These are phyloP conservation scores for Juglanconis oblonga DNA, from an alignment of 2,329 filamentous ascomycete species.

Conservation along the genomic window DNA sequence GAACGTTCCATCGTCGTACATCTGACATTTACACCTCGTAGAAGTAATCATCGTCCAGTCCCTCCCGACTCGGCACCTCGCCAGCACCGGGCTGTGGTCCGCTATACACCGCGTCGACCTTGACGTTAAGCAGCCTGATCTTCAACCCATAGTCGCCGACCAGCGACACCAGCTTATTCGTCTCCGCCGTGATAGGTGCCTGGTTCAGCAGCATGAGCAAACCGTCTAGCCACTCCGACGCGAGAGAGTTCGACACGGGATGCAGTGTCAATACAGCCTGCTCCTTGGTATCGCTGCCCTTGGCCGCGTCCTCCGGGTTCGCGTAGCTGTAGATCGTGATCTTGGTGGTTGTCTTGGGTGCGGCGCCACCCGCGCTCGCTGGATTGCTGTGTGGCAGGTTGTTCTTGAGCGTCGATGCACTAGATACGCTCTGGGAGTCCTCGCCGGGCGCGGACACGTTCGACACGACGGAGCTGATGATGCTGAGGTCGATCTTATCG, in stretches of 20 bases:
- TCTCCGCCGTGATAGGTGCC: constrained; percentile 94
- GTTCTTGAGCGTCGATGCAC: constrained; percentile 41
- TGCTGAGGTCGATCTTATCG: constrained; percentile 82
- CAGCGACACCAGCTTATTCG: constrained; percentile 81
- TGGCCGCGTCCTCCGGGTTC: constrained; percentile 37
- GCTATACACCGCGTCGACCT: constrained; percentile 74
- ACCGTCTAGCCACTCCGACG: constrained; percentile 95
- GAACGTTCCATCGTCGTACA: background rate
- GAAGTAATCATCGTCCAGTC: constrained; percentile 88
- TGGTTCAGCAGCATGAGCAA: constrained; percentile 93
- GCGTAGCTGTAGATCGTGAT: constrained; percentile 85
- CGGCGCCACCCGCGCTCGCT: constrained; percentile 8
- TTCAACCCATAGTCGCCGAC: constrained; percentile 90
- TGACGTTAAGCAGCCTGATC: constrained; percentile 86
- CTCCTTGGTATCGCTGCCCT: constrained; percentile 53
- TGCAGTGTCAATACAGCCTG: constrained; percentile 77
- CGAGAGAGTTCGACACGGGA: constrained; percentile 75
- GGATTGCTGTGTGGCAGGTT: constrained; percentile 5
- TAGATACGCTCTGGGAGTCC: constrained; percentile 43
- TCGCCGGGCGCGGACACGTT: constrained; percentile 73
- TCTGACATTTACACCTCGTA: constrained; percentile 63
- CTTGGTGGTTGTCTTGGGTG: constrained; percentile 63
- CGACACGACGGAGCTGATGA: constrained; percentile 88
- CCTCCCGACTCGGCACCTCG: constrained; percentile 76
- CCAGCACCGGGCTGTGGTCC: constrained; percentile 67